phyloP scores from a whole-genome alignment of 805 yeast species.

The Ogataea nakhonphanomensis region DNA sequence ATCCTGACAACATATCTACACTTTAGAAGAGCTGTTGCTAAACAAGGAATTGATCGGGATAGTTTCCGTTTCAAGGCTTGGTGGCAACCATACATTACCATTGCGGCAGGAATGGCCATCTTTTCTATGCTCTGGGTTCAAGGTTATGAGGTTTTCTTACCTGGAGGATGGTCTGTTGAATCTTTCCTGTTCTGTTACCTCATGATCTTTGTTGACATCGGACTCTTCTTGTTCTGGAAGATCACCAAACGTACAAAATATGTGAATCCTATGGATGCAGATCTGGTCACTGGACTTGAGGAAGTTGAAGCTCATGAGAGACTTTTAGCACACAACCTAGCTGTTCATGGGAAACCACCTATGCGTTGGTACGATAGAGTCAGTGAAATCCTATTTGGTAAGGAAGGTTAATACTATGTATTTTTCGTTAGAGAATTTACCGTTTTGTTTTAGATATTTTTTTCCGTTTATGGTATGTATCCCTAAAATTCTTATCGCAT shows the following conservation, averaged over 20 bases:
- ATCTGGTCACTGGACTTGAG: slow-evolving; percentile 48
- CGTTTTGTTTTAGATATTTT: not conserved
- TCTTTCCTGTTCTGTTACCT: slow-evolving; percentile 67
- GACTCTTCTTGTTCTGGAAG: slow-evolving; percentile 51
- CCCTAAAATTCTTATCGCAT: not conserved
- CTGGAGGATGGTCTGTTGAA: slow-evolving; percentile 60
- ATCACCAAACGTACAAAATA: slow-evolving; percentile 45
- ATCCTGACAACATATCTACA: slow-evolving; percentile 58
- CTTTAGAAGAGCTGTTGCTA: slow-evolving; percentile 56
- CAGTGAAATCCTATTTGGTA: slow-evolving; percentile 15
- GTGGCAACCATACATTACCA: slow-evolving; percentile 59
- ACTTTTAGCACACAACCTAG: slow-evolving; percentile 12
- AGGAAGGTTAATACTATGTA: slow-evolving; percentile 1
- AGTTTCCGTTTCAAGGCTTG: slow-evolving; percentile 49
- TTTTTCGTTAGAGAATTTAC: not conserved
- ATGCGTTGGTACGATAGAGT: slow-evolving; percentile 16
- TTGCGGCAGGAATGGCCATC: slow-evolving; percentile 44
- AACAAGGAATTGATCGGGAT: slow-evolving; percentile 47
- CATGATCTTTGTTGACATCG: slow-evolving; percentile 59
- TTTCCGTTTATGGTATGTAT: not conserved
- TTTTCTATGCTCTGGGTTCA: slow-evolving; percentile 53
- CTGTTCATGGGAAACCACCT: slow-evolving; percentile 7
- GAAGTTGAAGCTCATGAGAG: slow-evolving; percentile 61
- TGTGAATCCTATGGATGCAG: slow-evolving; percentile 46
- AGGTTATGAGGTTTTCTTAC: slow-evolving; percentile 70